These are phyloP conservation scores for Imleria badia DNA, from an alignment of 768 basidiomycete genomes.

Conservation along the genomic window DNA sequence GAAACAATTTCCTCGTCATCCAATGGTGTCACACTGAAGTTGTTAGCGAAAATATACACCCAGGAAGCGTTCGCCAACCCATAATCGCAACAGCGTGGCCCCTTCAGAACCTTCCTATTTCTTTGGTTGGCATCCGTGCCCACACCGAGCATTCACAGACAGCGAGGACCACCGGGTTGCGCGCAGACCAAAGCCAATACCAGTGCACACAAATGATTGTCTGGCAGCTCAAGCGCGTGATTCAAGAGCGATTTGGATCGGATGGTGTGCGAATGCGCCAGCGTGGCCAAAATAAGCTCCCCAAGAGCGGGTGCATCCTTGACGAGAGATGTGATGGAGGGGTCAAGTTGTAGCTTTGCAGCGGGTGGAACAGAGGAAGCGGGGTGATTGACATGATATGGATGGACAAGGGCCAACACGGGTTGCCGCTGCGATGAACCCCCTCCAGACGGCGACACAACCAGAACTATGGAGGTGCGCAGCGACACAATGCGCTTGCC, in stretches of 20 bases:
- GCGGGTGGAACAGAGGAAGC: not conserved
- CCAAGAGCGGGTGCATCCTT: slow-evolving; percentile 24
- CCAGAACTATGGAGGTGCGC: slow-evolving; percentile 43
- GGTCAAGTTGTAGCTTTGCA: slow-evolving; percentile 17
- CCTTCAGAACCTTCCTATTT: slow-evolving; percentile 9
- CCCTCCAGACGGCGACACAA: slow-evolving; percentile 28
- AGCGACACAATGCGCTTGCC: slow-evolving; percentile 63
- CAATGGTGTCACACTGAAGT: not conserved
- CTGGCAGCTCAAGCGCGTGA: slow-evolving; percentile 58
- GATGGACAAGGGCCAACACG: slow-evolving; percentile 52
- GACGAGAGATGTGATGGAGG: slow-evolving; percentile 15
- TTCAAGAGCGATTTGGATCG: slow-evolving; percentile 47
- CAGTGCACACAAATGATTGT: slow-evolving; percentile 73
- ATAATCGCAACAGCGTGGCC: slow-evolving; percentile 48
- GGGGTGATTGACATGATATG: slow-evolving; percentile 27
- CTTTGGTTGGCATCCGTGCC: slow-evolving; percentile 53
- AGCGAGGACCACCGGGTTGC: slow-evolving; percentile 62
- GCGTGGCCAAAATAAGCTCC: slow-evolving; percentile 18
- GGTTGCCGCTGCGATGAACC: slow-evolving; percentile 50
- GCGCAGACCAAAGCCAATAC: slow-evolving; percentile 68
- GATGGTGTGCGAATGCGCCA: slow-evolving; percentile 26
- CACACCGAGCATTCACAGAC: slow-evolving; percentile 70
- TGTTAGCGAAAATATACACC: slow-evolving; percentile 39
- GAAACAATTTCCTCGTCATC: not conserved
- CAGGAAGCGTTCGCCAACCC: slow-evolving; percentile 70